These are phyloP conservation scores for Suillus cothurnatus DNA, from an alignment of 768 basidiomycete genomes.

Conservation along the genomic window DNA sequence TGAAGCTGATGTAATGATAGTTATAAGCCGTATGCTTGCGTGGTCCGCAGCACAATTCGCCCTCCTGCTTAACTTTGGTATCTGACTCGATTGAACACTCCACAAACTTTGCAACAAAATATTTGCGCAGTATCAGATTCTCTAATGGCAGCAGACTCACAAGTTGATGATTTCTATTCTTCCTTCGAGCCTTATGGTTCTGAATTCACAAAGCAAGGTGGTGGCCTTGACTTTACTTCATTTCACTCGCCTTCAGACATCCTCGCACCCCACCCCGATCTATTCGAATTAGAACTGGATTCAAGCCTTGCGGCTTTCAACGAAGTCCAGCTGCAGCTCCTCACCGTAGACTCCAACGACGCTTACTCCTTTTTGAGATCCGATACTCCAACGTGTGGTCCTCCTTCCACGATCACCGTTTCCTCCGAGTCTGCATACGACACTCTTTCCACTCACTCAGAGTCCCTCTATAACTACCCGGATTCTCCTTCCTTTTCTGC, in stretches of 20 bases:
- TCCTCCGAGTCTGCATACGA: constrained; percentile 80
- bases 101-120: constrained; percentile 11
- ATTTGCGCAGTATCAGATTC: constrained; percentile 28
- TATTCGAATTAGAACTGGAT: constrained; percentile 84
- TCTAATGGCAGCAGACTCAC: constrained; percentile 32
- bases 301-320: constrained; percentile 67
- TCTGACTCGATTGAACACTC: constrained; percentile 14
- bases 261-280: constrained; percentile 77
- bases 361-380: constrained; percentile 65
- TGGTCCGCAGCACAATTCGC: constrained; percentile 35
- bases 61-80: constrained; percentile 10
- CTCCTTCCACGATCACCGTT: constrained; percentile 77
- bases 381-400: constrained; percentile 65
- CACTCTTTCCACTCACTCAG: constrained; percentile 66
- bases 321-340: constrained; percentile 60
- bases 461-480: constrained; percentile 69
- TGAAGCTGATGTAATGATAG: constrained; percentile 34
- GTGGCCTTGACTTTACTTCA: constrained; percentile 66
- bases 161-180: constrained; percentile 34
- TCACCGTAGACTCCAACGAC: constrained; percentile 65
- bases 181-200: constrained; percentile 38
- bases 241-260: constrained; percentile 71
- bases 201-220: constrained; percentile 40
- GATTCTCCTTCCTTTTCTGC: constrained; percentile 51
- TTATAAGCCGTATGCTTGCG: constrained; percentile 36